Conservation (phyloP, 352 stramenopile species). For the Pythium biforme region DNA sequence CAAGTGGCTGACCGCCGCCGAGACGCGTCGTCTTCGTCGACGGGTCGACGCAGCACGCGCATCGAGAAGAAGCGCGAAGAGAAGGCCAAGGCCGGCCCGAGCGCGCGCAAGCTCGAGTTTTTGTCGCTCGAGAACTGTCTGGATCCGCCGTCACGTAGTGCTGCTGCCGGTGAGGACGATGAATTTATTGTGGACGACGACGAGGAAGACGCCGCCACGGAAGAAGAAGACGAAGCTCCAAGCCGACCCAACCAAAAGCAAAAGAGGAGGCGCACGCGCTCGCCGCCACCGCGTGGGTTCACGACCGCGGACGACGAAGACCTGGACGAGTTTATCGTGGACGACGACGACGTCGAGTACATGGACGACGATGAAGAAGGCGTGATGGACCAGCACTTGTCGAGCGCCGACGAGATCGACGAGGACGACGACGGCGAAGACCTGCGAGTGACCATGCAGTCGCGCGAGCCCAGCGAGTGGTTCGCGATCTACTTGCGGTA, state of each 20-base stretch:
- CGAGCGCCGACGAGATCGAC: constrained; percentile 37
- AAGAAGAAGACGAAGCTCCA: constrained; percentile 8
- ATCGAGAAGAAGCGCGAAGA: constrained; percentile 56
- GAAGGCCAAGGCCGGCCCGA: constrained; percentile 37
- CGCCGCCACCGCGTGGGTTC: constrained; percentile 25
- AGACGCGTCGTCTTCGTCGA: constrained; percentile 28
- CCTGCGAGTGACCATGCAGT: constrained; percentile 38
- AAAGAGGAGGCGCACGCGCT: background rate
- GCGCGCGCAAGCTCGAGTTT: constrained; percentile 55
- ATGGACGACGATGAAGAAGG: constrained; percentile 84
- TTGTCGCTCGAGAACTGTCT: constrained; percentile 69
- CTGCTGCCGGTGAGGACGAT: constrained; percentile 27
- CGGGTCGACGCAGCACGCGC: constrained; percentile 52
- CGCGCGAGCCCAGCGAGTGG: constrained; percentile 72
- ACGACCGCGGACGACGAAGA: constrained; percentile 63
- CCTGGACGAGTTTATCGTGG: constrained; percentile 78
- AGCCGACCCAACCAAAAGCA: background rate
- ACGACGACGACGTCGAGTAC: constrained; percentile 82
- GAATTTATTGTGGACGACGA: constrained; percentile 39
- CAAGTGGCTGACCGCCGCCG: background rate
- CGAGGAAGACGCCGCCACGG: background rate
- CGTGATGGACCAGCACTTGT: constrained; percentile 51
- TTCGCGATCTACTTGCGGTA: constrained; percentile 86
- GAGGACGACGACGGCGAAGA: constrained; percentile 43
- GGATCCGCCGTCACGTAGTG: constrained; percentile 17